Conservation (phyloP, 176 grass and related monocot species). For the Leersia perrieri region DNA sequence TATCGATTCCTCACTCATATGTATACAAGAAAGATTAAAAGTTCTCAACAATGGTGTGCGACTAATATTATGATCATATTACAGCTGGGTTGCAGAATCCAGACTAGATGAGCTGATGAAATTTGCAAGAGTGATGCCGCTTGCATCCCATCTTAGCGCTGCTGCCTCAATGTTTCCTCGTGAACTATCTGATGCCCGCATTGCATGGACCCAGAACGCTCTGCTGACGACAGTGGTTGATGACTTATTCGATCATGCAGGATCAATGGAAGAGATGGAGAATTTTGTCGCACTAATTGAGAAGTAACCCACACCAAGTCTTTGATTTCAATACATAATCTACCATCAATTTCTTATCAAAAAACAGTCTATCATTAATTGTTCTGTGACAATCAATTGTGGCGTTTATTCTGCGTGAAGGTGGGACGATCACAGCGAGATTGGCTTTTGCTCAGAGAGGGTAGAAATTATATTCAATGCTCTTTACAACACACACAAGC, state of each 20-base stretch:
- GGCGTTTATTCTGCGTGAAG: too few species aligned
- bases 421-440: not conserved
- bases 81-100: slow-evolving; percentile 67
- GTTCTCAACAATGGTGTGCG: too few species aligned
- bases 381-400: too few species aligned
- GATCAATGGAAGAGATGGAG: slow-evolving; percentile 49
- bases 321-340: too few species aligned
- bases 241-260: slow-evolving; percentile 60
- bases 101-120: slow-evolving; percentile 51
- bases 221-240: slow-evolving; percentile 48
- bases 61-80: not conserved
- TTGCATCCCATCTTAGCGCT: slow-evolving; percentile 43
- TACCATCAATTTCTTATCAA: too few species aligned
- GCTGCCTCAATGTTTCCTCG: slow-evolving; percentile 46
- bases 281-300: slow-evolving; percentile 22
- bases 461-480: not conserved
- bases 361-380: too few species aligned
- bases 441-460: not conserved
- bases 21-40: too few species aligned
- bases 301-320: too few species aligned
- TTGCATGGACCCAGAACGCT: slow-evolving; percentile 46
- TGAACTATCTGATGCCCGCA: slow-evolving; percentile 53
- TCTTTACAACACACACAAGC: not conserved
- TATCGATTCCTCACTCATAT: too few species aligned
- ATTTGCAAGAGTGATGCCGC: slow-evolving; percentile 51